Evolutionary conservation across 1,284 basidiomycete genomes (phyloP), one percentile per base, ranked within the genome.

Genomic region (Sanghuangporus sanghuang): DNA sequence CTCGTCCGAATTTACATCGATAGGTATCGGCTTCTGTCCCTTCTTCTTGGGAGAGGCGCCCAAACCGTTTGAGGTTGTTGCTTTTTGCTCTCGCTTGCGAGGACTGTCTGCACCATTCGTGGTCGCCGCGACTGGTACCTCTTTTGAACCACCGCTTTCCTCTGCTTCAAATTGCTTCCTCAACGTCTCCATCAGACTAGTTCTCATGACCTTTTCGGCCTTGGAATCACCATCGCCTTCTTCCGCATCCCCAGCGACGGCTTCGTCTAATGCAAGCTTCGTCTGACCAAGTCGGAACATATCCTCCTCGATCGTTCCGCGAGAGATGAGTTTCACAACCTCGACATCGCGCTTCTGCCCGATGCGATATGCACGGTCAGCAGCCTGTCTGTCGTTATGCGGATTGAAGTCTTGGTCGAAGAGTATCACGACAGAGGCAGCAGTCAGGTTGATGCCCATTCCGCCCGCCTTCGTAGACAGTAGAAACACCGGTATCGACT

Each of bases 401-500:
- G 89, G 92, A 74, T 97, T 98, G 75, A 96, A 98, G 74, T 99
- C 97, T 74, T 98, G 96, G 73, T 99, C 97, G 73, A 96, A 98
- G 81, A 95, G 92, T 73, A 96, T 90, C 36, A 97, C 95, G 38
- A 95, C 93, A 48, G 90, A 94, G 0, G 95, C 95, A 1, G 95
- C 93, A 1, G 92, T 95, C 67, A 96, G 75, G 73, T 96, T 96
- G 74, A 96, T 93, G 57, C 95, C 87, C 90, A 93, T 92, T 12
- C 90, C 91, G 23, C 93, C 97, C 0, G 97, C 97, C 74, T 95
- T 95, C 0, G 97, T 99, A 5, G 95, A 98, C 1, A 99, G 81
- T 4, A 99, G 79, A 76, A 99, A 99, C 36, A 97, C 90, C 21
- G 89, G 83, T 70, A 99, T 98, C n/a, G 84, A 82, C 32, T 87